Base-by-base conservation (phyloP, 192 early-diverging fungal genomes). In the Backusella morwellensis region DNA sequence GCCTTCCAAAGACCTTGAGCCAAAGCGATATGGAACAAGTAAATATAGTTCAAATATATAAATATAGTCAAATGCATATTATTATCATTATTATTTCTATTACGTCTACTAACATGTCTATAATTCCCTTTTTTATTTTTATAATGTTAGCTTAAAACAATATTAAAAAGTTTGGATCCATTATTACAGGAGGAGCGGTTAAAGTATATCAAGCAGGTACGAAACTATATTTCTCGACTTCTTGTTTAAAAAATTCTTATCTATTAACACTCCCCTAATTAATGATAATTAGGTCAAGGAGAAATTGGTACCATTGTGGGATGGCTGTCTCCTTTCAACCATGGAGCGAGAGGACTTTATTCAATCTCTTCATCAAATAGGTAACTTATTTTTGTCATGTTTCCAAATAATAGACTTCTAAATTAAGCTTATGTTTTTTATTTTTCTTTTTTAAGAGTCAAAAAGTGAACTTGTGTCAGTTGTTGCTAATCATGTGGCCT, bases 311-410 rank as follows among this genome's bases (percentile, higher is more conserved):
- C 56, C 59, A 9, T 66, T 88, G 7, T 88, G 87, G 87, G 85
- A 88, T 59, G 56, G 70, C 9, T 86, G 85, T 40, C 50, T 88
- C 29, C 72, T 88, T n/a, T 66, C 73, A 26, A 73, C 83, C 26
- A 52, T 73, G 36, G 87, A 88, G 29, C 77, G 83, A 50, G 77
- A 82, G n/a, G 75, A 67, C 1, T 88, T 88, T 66, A 81, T 77
- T 36, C 66, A 75, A 9, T 42, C 75, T 1, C 54, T 88, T 21
- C 77, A 85, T 32, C 68, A 78, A 34, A 68, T 81, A 75, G 83
- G 85, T 83, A 71, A 78, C 63, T 26, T 54, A 23, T 32, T 15
- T 72, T 40, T 56, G 23, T 21, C 42, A 19, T 38, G 17, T 35
- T 21, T 35, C 35, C 12, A 66, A 66, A 26, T 26, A 74, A 36